Base-by-base conservation (phyloP, 495 filamentous ascomycete species). In the Annulohypoxylon bovei region DNA sequence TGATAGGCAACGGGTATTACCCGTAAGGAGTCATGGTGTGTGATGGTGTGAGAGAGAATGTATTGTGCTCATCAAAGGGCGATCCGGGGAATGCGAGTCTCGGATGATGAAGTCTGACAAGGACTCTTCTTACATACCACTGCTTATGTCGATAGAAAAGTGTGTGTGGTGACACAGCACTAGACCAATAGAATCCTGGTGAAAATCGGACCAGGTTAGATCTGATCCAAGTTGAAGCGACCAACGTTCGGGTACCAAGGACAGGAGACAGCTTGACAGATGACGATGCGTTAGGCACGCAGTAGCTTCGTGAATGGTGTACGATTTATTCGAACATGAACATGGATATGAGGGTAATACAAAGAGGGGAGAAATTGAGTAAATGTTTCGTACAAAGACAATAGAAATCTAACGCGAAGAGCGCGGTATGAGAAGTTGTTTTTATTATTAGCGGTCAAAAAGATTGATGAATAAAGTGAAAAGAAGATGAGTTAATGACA, bases 91-190 rank as follows among this genome's bases (percentile, higher is more conserved):
- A 73, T 59, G 62, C 42, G 70, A 67, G 42, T 50, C 62, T 68
- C 70, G 67, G 50, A 65, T 30, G 66, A 69, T 62, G 30, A 56
- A 18, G 39, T 42, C 39, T 42, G 39, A 42, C 39, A 50, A 27
- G 20, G 40, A 62, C 54, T 65, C 18, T 47, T 70, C 66, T 73
- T 55, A 73, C 72, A 75, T 72, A 77, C 70, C 68, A 68, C 46
- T 71, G 65, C 44, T 70, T 44, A 65, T 62, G 62, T 61, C 8
- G 70, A 47, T 32, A 40, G 64, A 61, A 57, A 54, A 23, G 23
- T 12, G 54, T 39, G 35, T 52, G 59, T 46, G 55, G 70, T 70
- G 58, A 56, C 64, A 71, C 72, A 2, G 22, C 35, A 42, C 52
- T 33, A 35, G 37, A 49, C 75, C 75, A 72, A 73, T 77, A 50